A percentile compares a stretch with the other conserved stretches of the same genome.
Evolutionary conservation across 2,329 filamentous ascomycete species (phyloP).

Genomic region (Chrysoporthe deuterocubensis): DNA sequence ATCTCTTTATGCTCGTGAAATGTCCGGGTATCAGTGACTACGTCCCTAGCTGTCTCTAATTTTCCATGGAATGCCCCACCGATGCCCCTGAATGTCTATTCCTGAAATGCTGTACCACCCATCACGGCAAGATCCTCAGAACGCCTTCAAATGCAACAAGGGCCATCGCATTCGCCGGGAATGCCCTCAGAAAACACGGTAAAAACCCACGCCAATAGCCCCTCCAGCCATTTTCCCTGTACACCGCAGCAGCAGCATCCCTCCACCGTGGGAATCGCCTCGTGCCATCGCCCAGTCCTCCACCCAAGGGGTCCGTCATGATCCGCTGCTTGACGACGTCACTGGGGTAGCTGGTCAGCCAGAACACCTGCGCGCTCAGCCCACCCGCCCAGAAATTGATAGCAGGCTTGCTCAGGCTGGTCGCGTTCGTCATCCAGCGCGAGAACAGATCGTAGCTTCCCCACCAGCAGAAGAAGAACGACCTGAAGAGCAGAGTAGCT

Average conservation of each 20-base stretch:
- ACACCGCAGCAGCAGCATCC: slow-evolving; percentile 78
- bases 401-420: slow-evolving; percentile 72
- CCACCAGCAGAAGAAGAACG: slow-evolving; percentile 99
- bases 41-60: background rate
- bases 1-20: slow-evolving; percentile 12
- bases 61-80: background rate
- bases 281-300: slow-evolving; percentile 67
- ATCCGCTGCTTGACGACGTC: slow-evolving; percentile 96
- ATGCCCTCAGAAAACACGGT: slow-evolving; percentile 90
- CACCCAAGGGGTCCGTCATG: slow-evolving; percentile 91
- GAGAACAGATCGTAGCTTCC: slow-evolving; percentile 89
- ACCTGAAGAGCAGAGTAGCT: slow-evolving; percentile 85
- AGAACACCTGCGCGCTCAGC: slow-evolving; percentile 90
- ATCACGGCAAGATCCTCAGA: slow-evolving; percentile 67
- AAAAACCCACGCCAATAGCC: slow-evolving; percentile 94
- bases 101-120: background rate
- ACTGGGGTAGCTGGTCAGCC: slow-evolving; percentile 87
- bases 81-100: background rate
- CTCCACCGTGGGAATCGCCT: slow-evolving; percentile 76
- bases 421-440: slow-evolving; percentile 66
- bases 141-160: slow-evolving; percentile 91
- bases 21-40: slow-evolving; percentile 20
- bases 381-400: slow-evolving; percentile 98
- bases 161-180: slow-evolving; percentile 94
- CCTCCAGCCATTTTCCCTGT: slow-evolving; percentile 72